phyloP scores from a whole-genome alignment of 768 basidiomycete species.

The Ramaria sp. region DNA sequence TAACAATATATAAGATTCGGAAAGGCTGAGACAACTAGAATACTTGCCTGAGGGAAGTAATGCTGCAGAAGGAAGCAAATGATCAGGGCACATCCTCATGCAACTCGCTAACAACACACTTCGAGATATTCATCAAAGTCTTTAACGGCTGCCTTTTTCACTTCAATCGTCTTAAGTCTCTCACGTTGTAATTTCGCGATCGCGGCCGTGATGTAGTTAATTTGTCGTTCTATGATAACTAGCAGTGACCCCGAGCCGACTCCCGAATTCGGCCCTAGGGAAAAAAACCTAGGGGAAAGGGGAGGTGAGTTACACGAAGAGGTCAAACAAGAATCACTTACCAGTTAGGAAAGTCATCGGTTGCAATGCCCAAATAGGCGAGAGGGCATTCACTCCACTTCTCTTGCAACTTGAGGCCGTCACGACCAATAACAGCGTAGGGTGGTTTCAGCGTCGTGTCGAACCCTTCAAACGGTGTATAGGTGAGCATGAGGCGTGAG shows the following conservation, averaged over 20 bases:
- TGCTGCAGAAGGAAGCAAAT: conserved; percentile 19
- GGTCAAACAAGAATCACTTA: neutral
- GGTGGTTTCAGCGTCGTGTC: conserved; percentile 38
- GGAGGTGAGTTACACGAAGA: neutral
- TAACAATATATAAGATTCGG: neutral
- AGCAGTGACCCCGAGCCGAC: conserved; percentile 49
- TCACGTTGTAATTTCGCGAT: conserved; percentile 54
- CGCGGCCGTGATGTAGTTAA: conserved; percentile 45
- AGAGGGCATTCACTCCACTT: conserved; percentile 43
- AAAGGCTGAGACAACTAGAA: neutral
- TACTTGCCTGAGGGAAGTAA: conserved; percentile 35
- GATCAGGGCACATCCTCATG: neutral
- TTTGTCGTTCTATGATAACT: conserved; percentile 42
- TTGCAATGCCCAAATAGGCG: conserved; percentile 47
- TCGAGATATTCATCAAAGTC: conserved; percentile 55
- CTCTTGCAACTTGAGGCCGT: conserved; percentile 39
- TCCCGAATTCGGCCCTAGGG: conserved; percentile 44
- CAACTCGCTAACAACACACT: conserved; percentile 20
- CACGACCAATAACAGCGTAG: conserved; percentile 44
- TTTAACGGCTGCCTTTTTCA: conserved; percentile 44
- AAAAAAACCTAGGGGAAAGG: conserved; percentile 28
- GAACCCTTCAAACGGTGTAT: conserved; percentile 29
- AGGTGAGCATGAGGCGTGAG: neutral
- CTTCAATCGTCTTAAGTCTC: conserved; percentile 49
- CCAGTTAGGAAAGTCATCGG: conserved; percentile 63